These are phyloP conservation scores for Populus hybrid DNA, from an alignment of 441 rosid genomes.

Conservation along the genomic window DNA sequence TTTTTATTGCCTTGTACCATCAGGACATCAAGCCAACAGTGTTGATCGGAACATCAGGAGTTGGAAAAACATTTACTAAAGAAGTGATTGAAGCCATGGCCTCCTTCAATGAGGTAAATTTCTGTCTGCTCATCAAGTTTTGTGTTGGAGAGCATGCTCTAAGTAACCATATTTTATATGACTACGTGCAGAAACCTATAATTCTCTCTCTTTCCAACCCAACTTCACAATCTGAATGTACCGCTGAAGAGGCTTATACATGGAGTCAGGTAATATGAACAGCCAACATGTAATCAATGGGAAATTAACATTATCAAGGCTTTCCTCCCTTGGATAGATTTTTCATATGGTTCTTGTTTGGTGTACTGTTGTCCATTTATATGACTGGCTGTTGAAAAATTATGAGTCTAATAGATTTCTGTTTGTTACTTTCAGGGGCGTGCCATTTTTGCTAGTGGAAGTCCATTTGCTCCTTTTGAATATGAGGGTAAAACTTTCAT, in stretches of 20 bases:
- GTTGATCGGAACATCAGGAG: constrained; percentile 86
- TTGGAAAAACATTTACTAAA: constrained; percentile 74
- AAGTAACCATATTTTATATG: constrained; percentile 10
- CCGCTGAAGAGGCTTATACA: constrained; percentile 86
- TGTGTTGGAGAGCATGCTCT: constrained; percentile 3
- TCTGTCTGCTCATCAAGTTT: constrained; percentile 3
- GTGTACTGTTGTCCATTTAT: neutral
- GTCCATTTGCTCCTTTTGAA: constrained; percentile 72
- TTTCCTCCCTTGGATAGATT: neutral
- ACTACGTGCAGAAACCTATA: constrained; percentile 61
- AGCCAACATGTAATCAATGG: no score
- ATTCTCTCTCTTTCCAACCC: constrained; percentile 90
- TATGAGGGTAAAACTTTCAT: constrained; percentile 49
- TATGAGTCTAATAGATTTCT: neutral
- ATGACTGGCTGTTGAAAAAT: neutral
- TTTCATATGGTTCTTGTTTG: constrained; percentile 1
- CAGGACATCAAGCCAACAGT: constrained; percentile 86
- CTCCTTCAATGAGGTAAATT: constrained; percentile 50
- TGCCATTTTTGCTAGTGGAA: constrained; percentile 82
- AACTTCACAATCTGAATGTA: constrained; percentile 92
- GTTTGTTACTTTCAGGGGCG: constrained; percentile 53
- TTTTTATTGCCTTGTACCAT: constrained; percentile 11
- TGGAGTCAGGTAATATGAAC: constrained; percentile 64
- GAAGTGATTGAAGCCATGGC: constrained; percentile 87
- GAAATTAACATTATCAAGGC: neutral